Conservation (phyloP, 139 green algal genomes). For the Ettlia oleoabundans region DNA sequence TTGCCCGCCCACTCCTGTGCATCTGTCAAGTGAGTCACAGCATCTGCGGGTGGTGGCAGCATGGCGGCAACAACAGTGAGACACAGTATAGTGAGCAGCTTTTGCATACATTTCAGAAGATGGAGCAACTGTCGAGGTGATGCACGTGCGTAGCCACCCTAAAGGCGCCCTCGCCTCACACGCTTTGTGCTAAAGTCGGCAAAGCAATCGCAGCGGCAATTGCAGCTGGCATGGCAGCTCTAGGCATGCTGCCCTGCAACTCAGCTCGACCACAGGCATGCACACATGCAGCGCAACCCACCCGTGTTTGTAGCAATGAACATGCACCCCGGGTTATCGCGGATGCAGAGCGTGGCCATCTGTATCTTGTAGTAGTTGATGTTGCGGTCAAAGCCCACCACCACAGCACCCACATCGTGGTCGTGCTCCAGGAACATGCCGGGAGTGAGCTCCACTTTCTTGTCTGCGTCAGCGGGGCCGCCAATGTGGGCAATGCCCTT, state of each 20-base stretch:
- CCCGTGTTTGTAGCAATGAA: slow-evolving; percentile 98
- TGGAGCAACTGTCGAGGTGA: too few species aligned
- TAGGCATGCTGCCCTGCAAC: too few species aligned
- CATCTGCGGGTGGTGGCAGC: slow-evolving; percentile 68
- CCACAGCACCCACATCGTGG: slow-evolving; percentile 82
- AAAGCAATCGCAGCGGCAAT: background rate
- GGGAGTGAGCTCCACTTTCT: slow-evolving; percentile 85
- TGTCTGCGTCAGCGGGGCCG: slow-evolving; percentile 88
- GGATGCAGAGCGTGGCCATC: slow-evolving; percentile 92
- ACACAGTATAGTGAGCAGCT: background rate
- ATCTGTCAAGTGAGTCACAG: slow-evolving; percentile 98
- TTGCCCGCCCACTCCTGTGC: slow-evolving; percentile 97
- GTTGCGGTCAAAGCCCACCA: slow-evolving; percentile 98
- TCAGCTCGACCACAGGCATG: too few species aligned
- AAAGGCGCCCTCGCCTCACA: too few species aligned
- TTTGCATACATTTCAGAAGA: too few species aligned
- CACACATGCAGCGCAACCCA: background rate
- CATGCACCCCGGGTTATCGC: slow-evolving; percentile 96
- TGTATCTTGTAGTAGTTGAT: slow-evolving; percentile 99
- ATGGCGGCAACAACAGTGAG: background rate
- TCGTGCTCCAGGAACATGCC: slow-evolving; percentile 92
- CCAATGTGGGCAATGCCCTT: slow-evolving; percentile 93
- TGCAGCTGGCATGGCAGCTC: background rate
- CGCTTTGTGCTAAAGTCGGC: background rate
- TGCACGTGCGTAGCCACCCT: too few species aligned